phyloP scores from a whole-genome alignment of 2,329 filamentous ascomycete species.

The Ophiostoma triangulosporum region DNA sequence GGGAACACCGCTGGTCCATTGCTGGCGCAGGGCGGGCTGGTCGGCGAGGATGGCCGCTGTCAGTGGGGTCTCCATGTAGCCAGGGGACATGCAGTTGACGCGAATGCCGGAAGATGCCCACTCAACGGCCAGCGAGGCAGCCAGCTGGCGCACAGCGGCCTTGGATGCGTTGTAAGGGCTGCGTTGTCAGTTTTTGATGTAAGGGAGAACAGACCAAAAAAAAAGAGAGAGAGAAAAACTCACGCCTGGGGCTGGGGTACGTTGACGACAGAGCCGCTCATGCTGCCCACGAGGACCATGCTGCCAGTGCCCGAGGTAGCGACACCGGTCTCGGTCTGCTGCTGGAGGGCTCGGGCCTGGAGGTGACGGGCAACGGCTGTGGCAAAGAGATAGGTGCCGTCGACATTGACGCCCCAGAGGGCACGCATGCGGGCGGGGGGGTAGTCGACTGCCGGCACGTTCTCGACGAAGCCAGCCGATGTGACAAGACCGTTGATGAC shows the following conservation, averaged over 20 bases:
- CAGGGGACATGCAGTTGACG: conserved; percentile 89
- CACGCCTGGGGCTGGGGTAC: conserved; percentile 81
- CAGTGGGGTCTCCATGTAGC: conserved; percentile 93
- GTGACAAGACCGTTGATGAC: conserved; percentile 88
- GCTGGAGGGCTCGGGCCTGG: conserved; percentile 46
- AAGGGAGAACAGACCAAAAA: neutral
- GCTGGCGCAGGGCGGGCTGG: conserved; percentile 74
- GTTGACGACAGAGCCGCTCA: conserved; percentile 89
- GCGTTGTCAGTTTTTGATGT: conserved; percentile 1
- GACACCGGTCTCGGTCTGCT: conserved; percentile 36
- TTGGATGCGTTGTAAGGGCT: conserved; percentile 86
- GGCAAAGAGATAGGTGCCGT: conserved; percentile 81
- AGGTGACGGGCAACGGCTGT: conserved; percentile 75
- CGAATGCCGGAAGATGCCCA: conserved; percentile 82
- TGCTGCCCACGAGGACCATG: conserved; percentile 91
- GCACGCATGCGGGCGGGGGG: conserved; percentile 84
- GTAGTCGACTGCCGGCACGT: conserved; percentile 84
- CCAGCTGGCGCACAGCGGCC: conserved; percentile 80
- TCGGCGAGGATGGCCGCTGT: conserved; percentile 91
- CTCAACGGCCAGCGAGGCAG: conserved; percentile 78
- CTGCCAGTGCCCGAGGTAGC: conserved; percentile 46
- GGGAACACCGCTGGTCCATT: conserved; percentile 88
- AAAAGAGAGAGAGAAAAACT: conserved; percentile 19
- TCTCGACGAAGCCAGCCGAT: conserved; percentile 93
- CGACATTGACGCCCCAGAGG: conserved; percentile 88